Percentiles rank a stretch among this genome's conserved stretches.
Evolutionary conservation across 305 asterid species (phyloP).

Genomic region (Fraxinus nigra): DNA sequence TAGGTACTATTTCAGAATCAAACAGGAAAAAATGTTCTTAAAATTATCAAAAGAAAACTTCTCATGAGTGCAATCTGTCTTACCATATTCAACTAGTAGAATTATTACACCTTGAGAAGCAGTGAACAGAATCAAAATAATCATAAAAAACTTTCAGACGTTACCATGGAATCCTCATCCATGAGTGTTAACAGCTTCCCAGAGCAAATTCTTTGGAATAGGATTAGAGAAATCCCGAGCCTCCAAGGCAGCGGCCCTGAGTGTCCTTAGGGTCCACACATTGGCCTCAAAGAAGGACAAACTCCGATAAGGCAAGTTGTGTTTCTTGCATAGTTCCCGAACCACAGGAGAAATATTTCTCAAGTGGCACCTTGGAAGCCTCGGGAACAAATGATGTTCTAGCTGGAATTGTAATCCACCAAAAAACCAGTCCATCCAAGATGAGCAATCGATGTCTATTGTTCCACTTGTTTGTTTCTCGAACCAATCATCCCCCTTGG

Average conservation of each 20-base stretch:
- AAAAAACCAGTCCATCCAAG: conserved; percentile 79
- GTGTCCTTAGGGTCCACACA: conserved; percentile 39
- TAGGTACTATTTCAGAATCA: background rate
- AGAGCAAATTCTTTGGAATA: conserved; percentile 48
- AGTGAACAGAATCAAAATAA: background rate
- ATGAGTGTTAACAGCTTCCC: conserved; percentile 71
- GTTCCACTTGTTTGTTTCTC: conserved; percentile 75
- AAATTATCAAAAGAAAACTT: background rate
- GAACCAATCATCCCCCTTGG: conserved; percentile 72
- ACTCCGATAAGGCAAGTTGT: conserved; percentile 52
- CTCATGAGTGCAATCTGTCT: background rate
- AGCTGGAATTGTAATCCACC: conserved; percentile 80
- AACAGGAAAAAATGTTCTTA: background rate
- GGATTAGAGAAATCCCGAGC: conserved; percentile 47
- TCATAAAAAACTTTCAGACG: background rate
- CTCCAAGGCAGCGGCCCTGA: conserved; percentile 51
- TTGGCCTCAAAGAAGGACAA: conserved; percentile 56
- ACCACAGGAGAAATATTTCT: conserved; percentile 65
- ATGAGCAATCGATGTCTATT: conserved; percentile 51
- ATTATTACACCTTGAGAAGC: background rate
- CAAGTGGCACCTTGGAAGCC: conserved; percentile 69
- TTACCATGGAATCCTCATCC: conserved; percentile 35
- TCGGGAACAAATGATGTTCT: conserved; percentile 73
- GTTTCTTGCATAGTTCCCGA: conserved; percentile 65
- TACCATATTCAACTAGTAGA: conserved; percentile 7